Evolutionary conservation across 176 grass and related monocot species (phyloP).

Genomic region (Bromus sterilis): DNA sequence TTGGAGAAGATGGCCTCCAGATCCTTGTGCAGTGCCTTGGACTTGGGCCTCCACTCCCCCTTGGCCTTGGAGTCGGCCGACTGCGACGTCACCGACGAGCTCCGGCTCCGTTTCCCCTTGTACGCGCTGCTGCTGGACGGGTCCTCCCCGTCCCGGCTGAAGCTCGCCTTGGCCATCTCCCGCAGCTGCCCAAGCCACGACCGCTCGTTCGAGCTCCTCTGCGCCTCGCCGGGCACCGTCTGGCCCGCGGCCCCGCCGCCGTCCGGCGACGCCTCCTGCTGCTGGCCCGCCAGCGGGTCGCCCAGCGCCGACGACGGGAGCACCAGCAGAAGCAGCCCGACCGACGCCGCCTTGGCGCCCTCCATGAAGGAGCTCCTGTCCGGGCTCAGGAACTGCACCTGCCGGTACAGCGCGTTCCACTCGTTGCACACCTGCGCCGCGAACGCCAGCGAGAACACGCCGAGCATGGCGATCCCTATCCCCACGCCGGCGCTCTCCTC

Average conservation of each 20-base stretch:
- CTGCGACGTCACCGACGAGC: constrained; percentile 43
- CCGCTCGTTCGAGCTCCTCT: constrained; percentile 38
- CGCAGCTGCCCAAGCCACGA: constrained; percentile 80
- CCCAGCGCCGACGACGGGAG: constrained; percentile 38
- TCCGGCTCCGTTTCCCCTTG: constrained; percentile 31
- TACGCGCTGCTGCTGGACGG: constrained; percentile 51
- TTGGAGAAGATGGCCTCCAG: constrained; percentile 81
- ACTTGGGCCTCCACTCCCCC: constrained; percentile 36
- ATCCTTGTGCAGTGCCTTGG: constrained; percentile 60
- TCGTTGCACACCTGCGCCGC: constrained; percentile 63
- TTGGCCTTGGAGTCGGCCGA: constrained; percentile 41
- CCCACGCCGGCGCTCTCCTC: constrained; percentile 31
- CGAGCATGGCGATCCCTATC: constrained; percentile 66
- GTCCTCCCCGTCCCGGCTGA: constrained; percentile 49
- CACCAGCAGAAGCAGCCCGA: constrained; percentile 48
- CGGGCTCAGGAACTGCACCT: constrained; percentile 43
- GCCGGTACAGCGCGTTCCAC: constrained; percentile 70
- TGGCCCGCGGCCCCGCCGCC: neutral
- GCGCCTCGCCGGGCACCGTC: neutral
- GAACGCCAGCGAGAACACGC: constrained; percentile 41
- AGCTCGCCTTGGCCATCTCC: constrained; percentile 88
- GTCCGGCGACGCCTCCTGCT: constrained; percentile 6
- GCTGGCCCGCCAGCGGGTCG: constrained; percentile 7
- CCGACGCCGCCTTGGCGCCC: constrained; percentile 47
- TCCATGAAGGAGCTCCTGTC: constrained; percentile 42